Evolutionary conservation across 2,329 filamentous ascomycete genomes (phyloP).

Genomic region (Neonectria sp.): DNA sequence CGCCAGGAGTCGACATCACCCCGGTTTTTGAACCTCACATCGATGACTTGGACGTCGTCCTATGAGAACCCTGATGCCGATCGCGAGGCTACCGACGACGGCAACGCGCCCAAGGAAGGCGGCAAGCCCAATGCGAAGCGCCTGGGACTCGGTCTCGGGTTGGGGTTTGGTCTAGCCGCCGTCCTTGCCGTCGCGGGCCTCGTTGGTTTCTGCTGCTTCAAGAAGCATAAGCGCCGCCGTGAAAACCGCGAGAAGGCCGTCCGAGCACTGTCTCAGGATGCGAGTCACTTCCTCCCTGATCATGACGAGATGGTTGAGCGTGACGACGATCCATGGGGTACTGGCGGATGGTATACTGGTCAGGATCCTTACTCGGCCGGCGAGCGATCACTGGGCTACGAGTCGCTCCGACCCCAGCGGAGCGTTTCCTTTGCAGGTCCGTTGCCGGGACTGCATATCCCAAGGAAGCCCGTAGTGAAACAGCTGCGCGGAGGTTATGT

Average conservation of each 20-base stretch:
- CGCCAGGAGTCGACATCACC: conserved; percentile 51
- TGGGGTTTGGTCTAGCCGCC: conserved; percentile 69
- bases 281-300: conserved; percentile 60
- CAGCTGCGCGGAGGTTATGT: conserved; percentile 51
- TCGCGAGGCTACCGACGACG: conserved; percentile 22
- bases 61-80: conserved; percentile 63
- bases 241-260: conserved; percentile 63
- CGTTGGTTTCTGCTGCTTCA: conserved; percentile 67
- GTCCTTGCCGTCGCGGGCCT: conserved; percentile 60
- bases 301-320: conserved; percentile 64
- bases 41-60: conserved; percentile 65
- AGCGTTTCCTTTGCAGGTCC: conserved; percentile 32
- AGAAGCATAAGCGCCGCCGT: conserved; percentile 54
- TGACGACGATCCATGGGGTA: conserved; percentile 51
- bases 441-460: conserved; percentile 47
- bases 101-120: conserved; percentile 44
- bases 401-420: conserved; percentile 60
- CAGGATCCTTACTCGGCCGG: conserved; percentile 60
- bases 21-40: conserved; percentile 72
- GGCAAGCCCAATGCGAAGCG: conserved; percentile 43
- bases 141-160: conserved; percentile 76
- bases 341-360: conserved; percentile 62
- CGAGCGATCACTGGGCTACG: conserved; percentile 64
- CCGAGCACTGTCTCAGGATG: conserved; percentile 65
- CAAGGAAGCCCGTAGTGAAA: conserved; percentile 53